Evolutionary conservation across 805 yeast species (phyloP).

Genomic region (Wickerhamomyces ciferrii): DNA sequence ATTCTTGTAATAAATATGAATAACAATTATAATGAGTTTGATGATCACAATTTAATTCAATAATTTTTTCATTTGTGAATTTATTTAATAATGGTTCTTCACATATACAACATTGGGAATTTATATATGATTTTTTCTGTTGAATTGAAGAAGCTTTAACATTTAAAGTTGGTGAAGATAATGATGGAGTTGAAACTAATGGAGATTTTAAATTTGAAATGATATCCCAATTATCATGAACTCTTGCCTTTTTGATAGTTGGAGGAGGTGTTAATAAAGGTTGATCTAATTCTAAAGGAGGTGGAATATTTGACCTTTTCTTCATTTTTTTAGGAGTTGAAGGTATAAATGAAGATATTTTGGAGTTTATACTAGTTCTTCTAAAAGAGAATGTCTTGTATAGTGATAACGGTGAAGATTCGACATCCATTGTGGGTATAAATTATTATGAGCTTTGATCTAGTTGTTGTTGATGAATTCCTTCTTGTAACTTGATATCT

Average conservation of each 20-base stretch:
- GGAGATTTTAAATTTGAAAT: neutral
- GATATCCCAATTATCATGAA: neutral
- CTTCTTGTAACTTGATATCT: too few relatives aligned
- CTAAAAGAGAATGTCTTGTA: slow-evolving; percentile 1
- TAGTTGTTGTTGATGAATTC: neutral
- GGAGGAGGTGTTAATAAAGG: slow-evolving; percentile 17
- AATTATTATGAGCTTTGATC: too few relatives aligned
- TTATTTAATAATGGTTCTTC: slow-evolving; percentile 33
- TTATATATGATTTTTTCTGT: slow-evolving; percentile 17
- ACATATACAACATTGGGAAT: slow-evolving; percentile 37
- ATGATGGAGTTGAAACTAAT: too few relatives aligned
- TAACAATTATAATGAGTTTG: slow-evolving; percentile 40
- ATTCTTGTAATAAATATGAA: slow-evolving; percentile 22
- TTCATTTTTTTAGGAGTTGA: slow-evolving; percentile 12
- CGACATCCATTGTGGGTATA: neutral
- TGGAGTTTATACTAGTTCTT: neutral
- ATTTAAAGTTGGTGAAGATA: neutral
- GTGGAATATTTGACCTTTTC: slow-evolving; percentile 17
- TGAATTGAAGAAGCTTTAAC: slow-evolving; percentile 4
- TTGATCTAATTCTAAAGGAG: slow-evolving; percentile 13
- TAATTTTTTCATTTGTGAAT: slow-evolving; percentile 36
- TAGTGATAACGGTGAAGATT: slow-evolving; percentile 2
- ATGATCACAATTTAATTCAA: slow-evolving; percentile 39
- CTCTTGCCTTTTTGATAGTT: slow-evolving; percentile 6
- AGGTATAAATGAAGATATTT: slow-evolving; percentile 3